These are phyloP conservation scores for Trichosporon coremiiforme DNA, from an alignment of 1,284 basidiomycete species.

Conservation along the genomic window DNA sequence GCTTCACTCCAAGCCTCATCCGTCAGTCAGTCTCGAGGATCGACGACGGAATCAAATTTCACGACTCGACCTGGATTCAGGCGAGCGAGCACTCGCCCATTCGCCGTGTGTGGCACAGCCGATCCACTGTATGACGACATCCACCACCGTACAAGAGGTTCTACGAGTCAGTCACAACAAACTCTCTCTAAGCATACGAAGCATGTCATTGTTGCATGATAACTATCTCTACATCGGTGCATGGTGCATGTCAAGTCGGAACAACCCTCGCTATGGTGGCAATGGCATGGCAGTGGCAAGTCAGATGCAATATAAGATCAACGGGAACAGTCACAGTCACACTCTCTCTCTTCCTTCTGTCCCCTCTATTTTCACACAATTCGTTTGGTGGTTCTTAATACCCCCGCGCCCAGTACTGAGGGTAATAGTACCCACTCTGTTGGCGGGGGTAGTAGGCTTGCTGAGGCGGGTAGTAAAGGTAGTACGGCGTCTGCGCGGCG, in stretches of 20 bases:
- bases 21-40: neutral
- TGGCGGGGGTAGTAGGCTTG: neutral
- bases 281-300: slow-evolving; percentile 4
- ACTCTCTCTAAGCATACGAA: too few species aligned
- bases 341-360: neutral
- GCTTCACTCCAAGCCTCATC: neutral
- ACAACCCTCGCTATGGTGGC: neutral
- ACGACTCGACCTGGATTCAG: neutral
- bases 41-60: slow-evolving; percentile 3
- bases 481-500: neutral
- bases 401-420: neutral
- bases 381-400: neutral
- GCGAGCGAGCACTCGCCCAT: neutral
- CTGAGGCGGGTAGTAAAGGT: neutral
- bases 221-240: slow-evolving; percentile 12
- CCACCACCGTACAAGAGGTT: neutral
- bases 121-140: neutral
- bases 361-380: neutral
- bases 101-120: slow-evolving; percentile 6
- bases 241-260: neutral
- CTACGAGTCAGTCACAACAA: too few species aligned
- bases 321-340: neutral
- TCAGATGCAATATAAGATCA: neutral
- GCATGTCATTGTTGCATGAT: slow-evolving; percentile 5
- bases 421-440: neutral